Percentiles rank a stretch among this genome's conserved stretches.
phyloP scores from a whole-genome alignment of 1,139 yeast genomes.

The Saccharomyces hybrid region DNA sequence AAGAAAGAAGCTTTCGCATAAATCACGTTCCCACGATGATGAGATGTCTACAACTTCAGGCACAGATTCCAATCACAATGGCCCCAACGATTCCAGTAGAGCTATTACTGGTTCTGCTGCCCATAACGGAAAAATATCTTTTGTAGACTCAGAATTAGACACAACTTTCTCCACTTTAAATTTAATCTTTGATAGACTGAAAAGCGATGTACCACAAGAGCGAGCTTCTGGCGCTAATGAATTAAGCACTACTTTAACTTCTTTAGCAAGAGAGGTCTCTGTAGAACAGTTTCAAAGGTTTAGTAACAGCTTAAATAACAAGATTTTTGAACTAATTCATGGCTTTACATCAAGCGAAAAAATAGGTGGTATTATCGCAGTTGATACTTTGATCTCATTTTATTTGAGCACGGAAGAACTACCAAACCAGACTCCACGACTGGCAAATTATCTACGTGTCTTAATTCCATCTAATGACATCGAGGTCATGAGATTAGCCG shows the following conservation, averaged over 20 bases:
- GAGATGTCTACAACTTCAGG: conserved; percentile 21
- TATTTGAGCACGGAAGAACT: conserved; percentile 70
- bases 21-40: conserved; percentile 18
- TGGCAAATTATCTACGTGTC: conserved; percentile 78
- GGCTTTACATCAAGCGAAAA: conserved; percentile 64
- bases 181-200: conserved; percentile 26
- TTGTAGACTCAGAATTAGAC: conserved; percentile 22
- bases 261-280: conserved; percentile 66
- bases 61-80: conserved; percentile 18
- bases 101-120: conserved; percentile 10
- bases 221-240: conserved; percentile 56
- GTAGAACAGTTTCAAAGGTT: conserved; percentile 73
- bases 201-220: conserved; percentile 36
- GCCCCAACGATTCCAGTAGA: conserved; percentile 14
- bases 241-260: conserved; percentile 55
- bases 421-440: conserved; percentile 82
- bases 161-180: conserved; percentile 23
- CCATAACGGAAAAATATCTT: conserved; percentile 3
- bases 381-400: conserved; percentile 76
- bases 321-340: conserved; percentile 77
- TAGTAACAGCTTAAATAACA: conserved; percentile 79
- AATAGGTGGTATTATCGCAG: conserved; percentile 86
- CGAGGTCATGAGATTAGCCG: conserved; percentile 80
- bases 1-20: conserved; percentile 20
- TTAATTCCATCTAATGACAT: conserved; percentile 76